These are phyloP conservation scores for Oryza meridionalis DNA, from an alignment of 176 grass and related monocot genomes.

Conservation along the genomic window DNA sequence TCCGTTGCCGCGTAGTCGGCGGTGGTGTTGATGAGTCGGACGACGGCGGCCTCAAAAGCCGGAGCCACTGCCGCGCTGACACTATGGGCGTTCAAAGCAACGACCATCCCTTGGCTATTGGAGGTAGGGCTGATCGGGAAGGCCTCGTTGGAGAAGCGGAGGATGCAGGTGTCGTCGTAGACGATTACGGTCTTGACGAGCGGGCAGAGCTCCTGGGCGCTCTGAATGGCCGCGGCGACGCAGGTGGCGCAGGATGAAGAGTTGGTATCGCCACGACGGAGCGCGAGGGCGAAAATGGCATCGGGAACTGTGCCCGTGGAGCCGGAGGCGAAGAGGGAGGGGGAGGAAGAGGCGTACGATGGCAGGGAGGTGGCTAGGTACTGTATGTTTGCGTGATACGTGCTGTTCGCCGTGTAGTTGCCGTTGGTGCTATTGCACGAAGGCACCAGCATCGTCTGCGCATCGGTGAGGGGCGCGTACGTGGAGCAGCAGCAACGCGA, in stretches of 20 bases:
- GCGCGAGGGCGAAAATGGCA: slow-evolving; percentile 29
- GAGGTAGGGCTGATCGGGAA: slow-evolving; percentile 33
- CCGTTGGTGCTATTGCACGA: not conserved
- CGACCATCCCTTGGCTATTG: not conserved
- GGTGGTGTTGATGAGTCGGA: not conserved
- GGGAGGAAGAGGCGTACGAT: slow-evolving; percentile 3
- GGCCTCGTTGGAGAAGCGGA: slow-evolving; percentile 49
- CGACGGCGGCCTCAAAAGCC: slow-evolving; percentile 11
- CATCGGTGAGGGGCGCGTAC: not conserved
- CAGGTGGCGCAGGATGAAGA: slow-evolving; percentile 10
- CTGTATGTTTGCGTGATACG: slow-evolving; percentile 43
- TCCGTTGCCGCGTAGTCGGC: not conserved
- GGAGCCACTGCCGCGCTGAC: not conserved
- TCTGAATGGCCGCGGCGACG: slow-evolving; percentile 5
- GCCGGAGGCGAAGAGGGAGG: slow-evolving; percentile 14
- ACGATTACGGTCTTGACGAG: slow-evolving; percentile 12
- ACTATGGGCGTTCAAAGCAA: not conserved
- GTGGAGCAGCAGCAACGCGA: not conserved
- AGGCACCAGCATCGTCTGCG: not conserved
- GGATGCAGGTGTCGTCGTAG: slow-evolving; percentile 59
- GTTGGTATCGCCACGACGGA: slow-evolving; percentile 51
- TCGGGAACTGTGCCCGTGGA: slow-evolving; percentile 26
- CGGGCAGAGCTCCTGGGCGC: slow-evolving; percentile 39
- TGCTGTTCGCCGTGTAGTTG: slow-evolving; percentile 32
- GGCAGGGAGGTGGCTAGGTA: slow-evolving; percentile 18